Evolutionary conservation across 768 basidiomycete genomes (phyloP).

Genomic region (Mycena kentingensis): DNA sequence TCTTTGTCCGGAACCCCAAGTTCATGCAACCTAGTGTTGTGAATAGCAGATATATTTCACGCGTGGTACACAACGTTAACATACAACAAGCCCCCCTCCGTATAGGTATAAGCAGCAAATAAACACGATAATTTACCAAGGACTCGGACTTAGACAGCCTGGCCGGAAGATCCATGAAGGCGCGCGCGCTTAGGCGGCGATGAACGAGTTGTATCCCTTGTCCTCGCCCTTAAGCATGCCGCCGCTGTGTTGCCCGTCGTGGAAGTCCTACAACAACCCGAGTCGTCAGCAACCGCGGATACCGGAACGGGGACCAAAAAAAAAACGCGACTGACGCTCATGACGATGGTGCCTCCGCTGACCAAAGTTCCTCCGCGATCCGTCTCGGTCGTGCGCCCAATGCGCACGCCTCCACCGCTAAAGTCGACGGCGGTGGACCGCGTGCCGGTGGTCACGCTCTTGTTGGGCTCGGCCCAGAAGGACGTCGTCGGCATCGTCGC

Average conservation of each 20-base stretch:
- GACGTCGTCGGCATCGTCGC: background rate
- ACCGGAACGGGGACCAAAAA: background rate
- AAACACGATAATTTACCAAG: no score
- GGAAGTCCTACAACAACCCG: background rate
- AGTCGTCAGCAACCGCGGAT: background rate
- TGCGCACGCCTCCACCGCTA: background rate
- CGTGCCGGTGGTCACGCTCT: no score
- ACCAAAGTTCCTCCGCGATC: background rate
- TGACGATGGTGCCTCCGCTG: background rate
- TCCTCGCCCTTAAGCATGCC: background rate
- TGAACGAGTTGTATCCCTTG: background rate
- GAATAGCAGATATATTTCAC: no score
- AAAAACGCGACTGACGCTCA: background rate
- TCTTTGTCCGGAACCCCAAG: no score
- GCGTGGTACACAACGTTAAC: no score
- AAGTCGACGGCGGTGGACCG: background rate
- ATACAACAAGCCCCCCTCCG: no score
- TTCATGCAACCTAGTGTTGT: no score
- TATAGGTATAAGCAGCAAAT: no score
- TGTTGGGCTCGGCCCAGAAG: conserved; percentile 1
- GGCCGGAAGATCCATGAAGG: no score
- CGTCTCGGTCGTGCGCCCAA: background rate
- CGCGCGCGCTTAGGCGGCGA: background rate
- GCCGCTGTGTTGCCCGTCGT: background rate
- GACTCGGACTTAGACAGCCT: no score